Evolutionary conservation across 805 yeast genomes (phyloP).

Genomic region (Groenewaldozyma tartarivorans): DNA sequence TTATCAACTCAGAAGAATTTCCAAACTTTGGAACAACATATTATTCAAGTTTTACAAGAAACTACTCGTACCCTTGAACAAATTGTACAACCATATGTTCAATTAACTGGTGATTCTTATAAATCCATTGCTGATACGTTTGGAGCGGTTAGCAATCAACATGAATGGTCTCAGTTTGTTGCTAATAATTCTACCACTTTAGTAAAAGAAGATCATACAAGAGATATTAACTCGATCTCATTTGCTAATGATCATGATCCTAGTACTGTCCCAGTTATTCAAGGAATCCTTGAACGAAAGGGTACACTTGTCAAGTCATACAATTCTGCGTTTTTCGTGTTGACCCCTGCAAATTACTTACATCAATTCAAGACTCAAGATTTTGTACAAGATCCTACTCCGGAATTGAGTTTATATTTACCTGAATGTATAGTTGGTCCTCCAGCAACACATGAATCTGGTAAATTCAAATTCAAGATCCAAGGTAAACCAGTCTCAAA

Average conservation of each 20-base stretch:
- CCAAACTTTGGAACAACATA: conserved; percentile 34
- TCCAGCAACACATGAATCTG: conserved; percentile 25
- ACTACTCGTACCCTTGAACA: conserved; percentile 26
- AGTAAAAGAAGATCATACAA: conserved; percentile 27
- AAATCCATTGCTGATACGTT: conserved; percentile 26
- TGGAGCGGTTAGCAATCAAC: conserved; percentile 27
- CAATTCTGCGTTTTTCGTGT: conserved; percentile 35
- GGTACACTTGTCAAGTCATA: conserved; percentile 36
- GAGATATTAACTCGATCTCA: conserved; percentile 28
- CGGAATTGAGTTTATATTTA: conserved; percentile 36
- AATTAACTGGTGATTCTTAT: conserved; percentile 24
- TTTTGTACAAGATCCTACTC: conserved; percentile 33
- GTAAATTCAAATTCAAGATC: conserved; percentile 33
- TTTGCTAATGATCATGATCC: conserved; percentile 34
- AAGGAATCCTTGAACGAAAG: conserved; percentile 38
- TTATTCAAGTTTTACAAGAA: conserved; percentile 34
- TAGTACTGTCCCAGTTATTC: conserved; percentile 36
- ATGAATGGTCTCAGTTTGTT: conserved; percentile 39
- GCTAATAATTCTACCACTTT: conserved; percentile 26
- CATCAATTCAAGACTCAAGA: conserved; percentile 40
- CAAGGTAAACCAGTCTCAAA: conserved; percentile 35
- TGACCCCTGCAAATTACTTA: conserved; percentile 37
- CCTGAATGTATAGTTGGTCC: conserved; percentile 38
- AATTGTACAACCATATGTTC: conserved; percentile 26
- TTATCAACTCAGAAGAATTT: conserved; percentile 33